Conservation (phyloP, 768 basidiomycete species). For the Ramaria sp. region DNA sequence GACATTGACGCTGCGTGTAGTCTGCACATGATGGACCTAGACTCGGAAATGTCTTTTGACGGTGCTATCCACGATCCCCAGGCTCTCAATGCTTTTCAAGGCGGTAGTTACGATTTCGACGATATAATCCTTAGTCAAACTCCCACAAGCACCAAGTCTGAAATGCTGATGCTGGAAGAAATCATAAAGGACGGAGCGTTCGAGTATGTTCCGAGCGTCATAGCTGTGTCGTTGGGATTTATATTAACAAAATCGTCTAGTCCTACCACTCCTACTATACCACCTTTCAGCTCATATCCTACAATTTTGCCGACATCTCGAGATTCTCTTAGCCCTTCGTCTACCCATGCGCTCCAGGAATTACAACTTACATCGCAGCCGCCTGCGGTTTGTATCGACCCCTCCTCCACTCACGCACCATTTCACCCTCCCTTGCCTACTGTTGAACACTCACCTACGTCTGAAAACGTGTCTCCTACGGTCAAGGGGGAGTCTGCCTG, state of each 20-base stretch:
- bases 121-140: neutral
- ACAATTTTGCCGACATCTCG: neutral
- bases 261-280: neutral
- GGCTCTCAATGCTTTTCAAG: neutral
- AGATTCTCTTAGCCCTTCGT: neutral
- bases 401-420: slow-evolving; percentile 1
- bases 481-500: neutral
- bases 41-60: slow-evolving; percentile 3
- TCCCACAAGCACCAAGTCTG: neutral
- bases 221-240: neutral
- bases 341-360: neutral
- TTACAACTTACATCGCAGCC: neutral
- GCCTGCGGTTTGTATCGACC: neutral
- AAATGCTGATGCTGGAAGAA: slow-evolving; percentile 12
- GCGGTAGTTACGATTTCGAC: neutral
- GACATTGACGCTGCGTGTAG: neutral
- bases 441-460: neutral
- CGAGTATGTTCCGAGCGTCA: slow-evolving; percentile 5
- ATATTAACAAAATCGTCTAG: neutral
- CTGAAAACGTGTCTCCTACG: neutral
- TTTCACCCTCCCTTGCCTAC: neutral
- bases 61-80: neutral
- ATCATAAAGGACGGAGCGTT: slow-evolving; percentile 12
- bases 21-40: neutral
- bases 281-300: neutral